Conservation (phyloP, 805 yeast species). For the Candida vartiovaarae region DNA sequence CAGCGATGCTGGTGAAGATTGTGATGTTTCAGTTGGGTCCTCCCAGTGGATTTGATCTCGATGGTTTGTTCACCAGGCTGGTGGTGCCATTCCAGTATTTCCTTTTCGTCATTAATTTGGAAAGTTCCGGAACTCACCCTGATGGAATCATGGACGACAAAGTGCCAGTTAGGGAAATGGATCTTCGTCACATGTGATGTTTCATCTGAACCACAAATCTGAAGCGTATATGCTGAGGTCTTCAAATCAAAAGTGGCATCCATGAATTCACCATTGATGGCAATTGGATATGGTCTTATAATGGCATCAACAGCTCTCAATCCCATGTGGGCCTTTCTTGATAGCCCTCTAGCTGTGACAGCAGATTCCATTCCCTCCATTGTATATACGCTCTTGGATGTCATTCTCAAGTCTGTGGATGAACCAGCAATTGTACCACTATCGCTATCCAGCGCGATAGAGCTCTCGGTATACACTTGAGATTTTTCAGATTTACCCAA, state of each 20-base stretch:
- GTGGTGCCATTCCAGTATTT: slow-evolving; percentile 66
- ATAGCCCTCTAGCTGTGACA: neutral
- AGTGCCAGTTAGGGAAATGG: slow-evolving; percentile 70
- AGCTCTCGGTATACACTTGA: neutral
- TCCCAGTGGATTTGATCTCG: slow-evolving; percentile 14
- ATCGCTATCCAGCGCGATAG: neutral
- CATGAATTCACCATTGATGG: slow-evolving; percentile 51
- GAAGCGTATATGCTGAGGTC: slow-evolving; percentile 39
- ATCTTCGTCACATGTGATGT: slow-evolving; percentile 45
- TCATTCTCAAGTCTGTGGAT: neutral
- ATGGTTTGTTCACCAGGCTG: slow-evolving; percentile 34
- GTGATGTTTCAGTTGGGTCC: neutral
- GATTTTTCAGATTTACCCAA: neutral
- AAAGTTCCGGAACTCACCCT: slow-evolving; percentile 54
- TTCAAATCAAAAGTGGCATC: slow-evolving; percentile 54
- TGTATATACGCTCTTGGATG: too few species aligned
- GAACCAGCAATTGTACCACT: neutral
- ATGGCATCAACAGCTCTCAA: slow-evolving; percentile 70
- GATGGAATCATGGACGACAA: slow-evolving; percentile 39
- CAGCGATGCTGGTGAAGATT: neutral
- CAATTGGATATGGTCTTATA: slow-evolving; percentile 68
- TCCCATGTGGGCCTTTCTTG: slow-evolving; percentile 32
- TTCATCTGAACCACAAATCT: slow-evolving; percentile 29
- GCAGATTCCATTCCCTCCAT: neutral
- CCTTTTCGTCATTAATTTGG: slow-evolving; percentile 36